Percentiles rank a stretch among this genome's conserved stretches.
Conservation (phyloP, 1,284 basidiomycete species). For the Ganoderma boninense region DNA sequence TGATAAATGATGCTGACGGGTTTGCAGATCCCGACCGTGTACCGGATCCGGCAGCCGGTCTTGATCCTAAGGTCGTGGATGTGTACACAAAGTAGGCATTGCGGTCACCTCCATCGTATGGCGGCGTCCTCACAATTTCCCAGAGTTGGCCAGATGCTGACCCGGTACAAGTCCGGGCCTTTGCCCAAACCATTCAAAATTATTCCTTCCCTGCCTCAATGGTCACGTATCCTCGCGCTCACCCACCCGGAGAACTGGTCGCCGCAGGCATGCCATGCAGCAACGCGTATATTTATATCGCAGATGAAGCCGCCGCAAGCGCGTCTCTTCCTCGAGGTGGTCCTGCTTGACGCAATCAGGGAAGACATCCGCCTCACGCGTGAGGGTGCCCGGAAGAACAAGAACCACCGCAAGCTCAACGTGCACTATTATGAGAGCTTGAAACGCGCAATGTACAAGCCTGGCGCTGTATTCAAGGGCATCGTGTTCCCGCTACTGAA, state of each 20-base stretch:
- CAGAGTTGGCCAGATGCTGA: conserved; percentile 89
- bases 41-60: conserved; percentile 89
- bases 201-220: conserved; percentile 93
- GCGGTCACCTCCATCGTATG: neutral
- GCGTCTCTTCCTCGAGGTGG: conserved; percentile 93
- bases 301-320: conserved; percentile 97
- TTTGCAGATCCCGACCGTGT: conserved; percentile 62
- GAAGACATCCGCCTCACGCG: conserved; percentile 76
- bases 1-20: too few species aligned
- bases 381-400: conserved; percentile 52
- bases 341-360: conserved; percentile 90
- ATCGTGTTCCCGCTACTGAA: conserved; percentile 96
- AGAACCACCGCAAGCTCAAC: conserved; percentile 87
- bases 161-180: conserved; percentile 94
- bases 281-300: conserved; percentile 95
- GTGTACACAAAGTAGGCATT: conserved; percentile 88
- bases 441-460: conserved; percentile 95
- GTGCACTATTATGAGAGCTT: conserved; percentile 95
- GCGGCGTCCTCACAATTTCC: neutral
- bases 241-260: conserved; percentile 96
- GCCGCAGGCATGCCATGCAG: conserved; percentile 93
- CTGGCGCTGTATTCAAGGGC: conserved; percentile 98
- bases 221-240: conserved; percentile 95
- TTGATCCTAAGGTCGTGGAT: conserved; percentile 97
- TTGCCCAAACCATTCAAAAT: conserved; percentile 99